These are phyloP conservation scores for Phytophthora europaea DNA, from an alignment of 352 stramenopile genomes.

Conservation along the genomic window DNA sequence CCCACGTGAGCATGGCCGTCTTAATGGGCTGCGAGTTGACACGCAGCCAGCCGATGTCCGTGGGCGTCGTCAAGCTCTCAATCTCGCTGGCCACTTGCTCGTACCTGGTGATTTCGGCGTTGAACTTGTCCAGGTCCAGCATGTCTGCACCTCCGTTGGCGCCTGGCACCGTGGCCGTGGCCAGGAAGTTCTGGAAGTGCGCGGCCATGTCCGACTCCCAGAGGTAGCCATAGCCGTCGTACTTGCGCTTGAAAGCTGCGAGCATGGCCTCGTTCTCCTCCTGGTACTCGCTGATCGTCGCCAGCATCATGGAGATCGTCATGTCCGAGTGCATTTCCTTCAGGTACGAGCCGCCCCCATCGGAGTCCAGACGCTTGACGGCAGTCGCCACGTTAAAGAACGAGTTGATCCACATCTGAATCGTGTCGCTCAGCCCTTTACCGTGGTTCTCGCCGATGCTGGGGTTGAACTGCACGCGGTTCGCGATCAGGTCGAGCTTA, in stretches of 20 bases:
- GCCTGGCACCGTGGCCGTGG: conserved; percentile 66
- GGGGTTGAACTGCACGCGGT: conserved; percentile 90
- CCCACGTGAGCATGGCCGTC: conserved; percentile 95
- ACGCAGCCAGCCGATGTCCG: conserved; percentile 97
- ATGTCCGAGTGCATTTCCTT: conserved; percentile 98
- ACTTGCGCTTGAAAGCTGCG: conserved; percentile 93
- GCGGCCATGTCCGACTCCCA: conserved; percentile 96
- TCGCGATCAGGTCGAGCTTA: conserved; percentile 95
- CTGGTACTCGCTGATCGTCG: conserved; percentile 94
- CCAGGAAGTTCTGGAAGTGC: conserved; percentile 95
- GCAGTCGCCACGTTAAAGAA: conserved; percentile 97
- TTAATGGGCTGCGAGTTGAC: conserved; percentile 98
- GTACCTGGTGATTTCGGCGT: conserved; percentile 96
- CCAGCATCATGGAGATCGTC: conserved; percentile 95
- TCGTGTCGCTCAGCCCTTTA: conserved; percentile 95
- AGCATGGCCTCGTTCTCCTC: conserved; percentile 95
- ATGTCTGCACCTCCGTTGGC: conserved; percentile 86
- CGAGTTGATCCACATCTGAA: conserved; percentile 97
- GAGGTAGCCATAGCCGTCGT: conserved; percentile 97
- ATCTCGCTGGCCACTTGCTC: conserved; percentile 94
- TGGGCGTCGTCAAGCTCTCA: conserved; percentile 88
- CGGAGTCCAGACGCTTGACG: conserved; percentile 96
- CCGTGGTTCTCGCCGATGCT: conserved; percentile 91
- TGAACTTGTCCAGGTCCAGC: conserved; percentile 96
- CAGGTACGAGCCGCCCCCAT: conserved; percentile 96